Percentiles rank a stretch among this genome's conserved stretches.
Evolutionary conservation across 2,329 filamentous ascomycete genomes (phyloP).

Genomic region (Penicillium sp.): DNA sequence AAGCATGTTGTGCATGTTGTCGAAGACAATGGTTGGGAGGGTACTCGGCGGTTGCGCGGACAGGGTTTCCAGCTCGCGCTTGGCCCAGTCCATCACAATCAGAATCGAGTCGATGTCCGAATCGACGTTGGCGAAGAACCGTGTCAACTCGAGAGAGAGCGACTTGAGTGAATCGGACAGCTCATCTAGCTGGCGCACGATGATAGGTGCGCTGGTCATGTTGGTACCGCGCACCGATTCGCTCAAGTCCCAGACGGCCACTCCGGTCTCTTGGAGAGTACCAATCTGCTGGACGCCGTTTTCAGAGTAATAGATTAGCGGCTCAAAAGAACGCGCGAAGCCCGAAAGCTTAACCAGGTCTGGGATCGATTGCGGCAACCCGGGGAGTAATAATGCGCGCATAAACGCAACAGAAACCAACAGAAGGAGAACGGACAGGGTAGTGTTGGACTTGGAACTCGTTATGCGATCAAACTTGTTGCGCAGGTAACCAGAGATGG

Average conservation of each 20-base stretch:
- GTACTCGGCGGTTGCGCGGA: constrained; percentile 61
- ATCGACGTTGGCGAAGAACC: constrained; percentile 91
- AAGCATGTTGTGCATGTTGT: constrained; percentile 78
- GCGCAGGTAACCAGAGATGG: constrained; percentile 64
- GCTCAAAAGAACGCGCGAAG: constrained; percentile 87
- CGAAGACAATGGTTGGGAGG: constrained; percentile 68
- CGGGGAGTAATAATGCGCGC: constrained; percentile 67
- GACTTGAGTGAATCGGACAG: constrained; percentile 82
- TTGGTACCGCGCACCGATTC: constrained; percentile 87
- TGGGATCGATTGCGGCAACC: constrained; percentile 64
- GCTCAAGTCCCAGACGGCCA: constrained; percentile 91
- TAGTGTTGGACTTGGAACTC: constrained; percentile 66
- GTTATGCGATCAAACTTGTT: constrained; percentile 61
- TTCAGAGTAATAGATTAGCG: constrained; percentile 91
- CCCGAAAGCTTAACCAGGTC: constrained; percentile 89
- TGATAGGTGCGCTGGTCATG: constrained; percentile 83
- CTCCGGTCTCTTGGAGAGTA: constrained; percentile 84
- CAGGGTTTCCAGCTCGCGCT: constrained; percentile 74
- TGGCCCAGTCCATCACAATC: constrained; percentile 94
- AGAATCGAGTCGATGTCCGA: constrained; percentile 91
- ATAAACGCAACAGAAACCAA: constrained; percentile 65
- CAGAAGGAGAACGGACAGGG: constrained; percentile 60
- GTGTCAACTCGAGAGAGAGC: constrained; percentile 79
- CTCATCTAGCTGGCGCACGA: constrained; percentile 80
- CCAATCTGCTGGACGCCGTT: constrained; percentile 82